phyloP scores from a whole-genome alignment of 345 rosid genomes.

The Eucalyptus grandis region DNA sequence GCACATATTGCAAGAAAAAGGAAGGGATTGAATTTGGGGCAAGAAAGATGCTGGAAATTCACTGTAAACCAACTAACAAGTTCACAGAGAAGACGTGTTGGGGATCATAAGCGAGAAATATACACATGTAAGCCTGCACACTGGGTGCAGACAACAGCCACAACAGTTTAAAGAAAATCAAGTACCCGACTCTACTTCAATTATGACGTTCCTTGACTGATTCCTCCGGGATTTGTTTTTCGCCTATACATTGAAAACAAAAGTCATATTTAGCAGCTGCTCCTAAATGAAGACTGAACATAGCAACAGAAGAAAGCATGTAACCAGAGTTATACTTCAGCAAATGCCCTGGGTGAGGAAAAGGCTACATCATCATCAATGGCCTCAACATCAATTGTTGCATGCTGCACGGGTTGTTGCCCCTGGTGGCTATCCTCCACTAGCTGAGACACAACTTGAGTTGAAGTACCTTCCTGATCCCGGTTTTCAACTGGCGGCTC shows the following conservation, averaged over 20 bases:
- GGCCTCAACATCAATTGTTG: constrained; percentile 60
- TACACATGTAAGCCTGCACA: not conserved
- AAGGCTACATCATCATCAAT: constrained; percentile 76
- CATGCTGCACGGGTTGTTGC: not conserved
- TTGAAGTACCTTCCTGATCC: constrained; percentile 48
- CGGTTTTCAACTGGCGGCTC: constrained; percentile 39
- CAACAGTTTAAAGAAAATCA: not conserved
- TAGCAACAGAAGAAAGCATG: not conserved
- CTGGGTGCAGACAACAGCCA: not conserved
- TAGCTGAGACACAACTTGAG: constrained; percentile 3
- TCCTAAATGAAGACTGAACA: not conserved
- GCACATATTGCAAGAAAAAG: not conserved
- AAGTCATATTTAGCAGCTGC: not conserved
- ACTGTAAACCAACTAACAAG: not conserved
- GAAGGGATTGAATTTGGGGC: not conserved
- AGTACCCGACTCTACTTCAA: constrained; percentile 73
- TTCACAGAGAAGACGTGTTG: not conserved
- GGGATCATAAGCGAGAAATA: not conserved
- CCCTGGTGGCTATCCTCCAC: not conserved
- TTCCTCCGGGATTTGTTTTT: constrained; percentile 53
- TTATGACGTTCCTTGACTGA: constrained; percentile 17
- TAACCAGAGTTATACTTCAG: constrained; percentile 33
- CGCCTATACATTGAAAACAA: constrained; percentile 36
- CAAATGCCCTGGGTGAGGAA: constrained; percentile 68
- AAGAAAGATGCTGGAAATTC: not conserved